Conservation (phyloP, 495 filamentous ascomycete species). For the Talaromyces liani region DNA sequence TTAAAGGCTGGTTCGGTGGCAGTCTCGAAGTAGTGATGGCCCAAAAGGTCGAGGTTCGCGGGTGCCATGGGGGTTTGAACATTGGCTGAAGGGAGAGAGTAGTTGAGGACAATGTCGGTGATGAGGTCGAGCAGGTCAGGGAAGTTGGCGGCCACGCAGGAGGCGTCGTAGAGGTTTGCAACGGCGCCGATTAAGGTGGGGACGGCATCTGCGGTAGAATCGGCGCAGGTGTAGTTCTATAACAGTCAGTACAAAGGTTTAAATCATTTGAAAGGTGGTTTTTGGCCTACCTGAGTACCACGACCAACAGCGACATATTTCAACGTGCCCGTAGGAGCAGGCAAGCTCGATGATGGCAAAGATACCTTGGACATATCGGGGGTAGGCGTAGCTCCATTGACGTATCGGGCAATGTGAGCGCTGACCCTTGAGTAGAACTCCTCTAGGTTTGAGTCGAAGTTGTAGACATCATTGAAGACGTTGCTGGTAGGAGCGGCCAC, state of each 20-base stretch:
- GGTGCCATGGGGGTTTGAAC: constrained; percentile 28
- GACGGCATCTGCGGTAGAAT: constrained; percentile 41
- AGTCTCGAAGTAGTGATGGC: constrained; percentile 72
- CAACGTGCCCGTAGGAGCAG: constrained; percentile 48
- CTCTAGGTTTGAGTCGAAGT: constrained; percentile 28
- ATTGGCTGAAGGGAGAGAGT: constrained; percentile 34
- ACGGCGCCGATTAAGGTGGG: constrained; percentile 68
- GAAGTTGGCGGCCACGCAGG: constrained; percentile 63
- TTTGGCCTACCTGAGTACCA: constrained; percentile 50
- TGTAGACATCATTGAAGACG: constrained; percentile 27
- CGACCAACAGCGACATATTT: constrained; percentile 79
- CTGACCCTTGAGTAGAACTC: constrained; percentile 34
- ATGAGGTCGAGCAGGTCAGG: constrained; percentile 54
- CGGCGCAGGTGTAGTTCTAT: constrained; percentile 85
- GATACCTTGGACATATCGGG: constrained; percentile 33
- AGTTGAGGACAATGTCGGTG: constrained; percentile 22
- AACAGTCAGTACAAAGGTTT: background rate
- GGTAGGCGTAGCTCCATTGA: constrained; percentile 9
- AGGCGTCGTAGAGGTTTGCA: constrained; percentile 81
- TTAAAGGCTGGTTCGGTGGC: constrained; percentile 71
- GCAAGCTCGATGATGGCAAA: constrained; percentile 41
- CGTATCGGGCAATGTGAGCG: constrained; percentile 20
- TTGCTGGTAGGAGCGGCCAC: constrained; percentile 26
- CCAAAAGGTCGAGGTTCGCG: constrained; percentile 54
- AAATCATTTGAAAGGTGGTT: too few relatives aligned